Conservation (phyloP, 805 yeast species). For the Wickerhamiella nectarea region DNA sequence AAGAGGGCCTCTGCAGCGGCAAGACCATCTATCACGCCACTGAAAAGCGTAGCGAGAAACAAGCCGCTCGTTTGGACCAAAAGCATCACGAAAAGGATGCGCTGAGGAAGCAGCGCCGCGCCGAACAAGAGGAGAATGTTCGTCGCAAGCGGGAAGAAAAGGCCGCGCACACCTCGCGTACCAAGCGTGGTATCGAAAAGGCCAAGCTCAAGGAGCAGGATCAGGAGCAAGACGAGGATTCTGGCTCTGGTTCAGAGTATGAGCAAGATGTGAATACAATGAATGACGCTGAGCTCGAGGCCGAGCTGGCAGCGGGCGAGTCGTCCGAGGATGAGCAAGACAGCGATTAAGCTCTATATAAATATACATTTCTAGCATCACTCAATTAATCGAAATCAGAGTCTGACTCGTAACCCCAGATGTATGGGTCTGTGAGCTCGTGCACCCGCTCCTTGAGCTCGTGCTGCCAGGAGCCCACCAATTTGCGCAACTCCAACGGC, state of each 20-base stretch:
- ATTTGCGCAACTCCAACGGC: conserved; percentile 15
- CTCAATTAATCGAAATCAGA: conserved; percentile 3
- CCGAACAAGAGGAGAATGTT: conserved; percentile 67
- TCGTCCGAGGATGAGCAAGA: conserved; percentile 7
- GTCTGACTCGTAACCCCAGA: conserved; percentile 16
- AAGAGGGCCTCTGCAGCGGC: conserved; percentile 82
- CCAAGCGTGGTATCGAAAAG: conserved; percentile 36
- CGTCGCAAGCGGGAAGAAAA: conserved; percentile 56
- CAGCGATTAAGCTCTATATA: conserved; percentile 12
- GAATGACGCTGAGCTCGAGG: conserved; percentile 25
- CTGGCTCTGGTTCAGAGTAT: conserved; percentile 23
- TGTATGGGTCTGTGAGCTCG: conserved; percentile 19
- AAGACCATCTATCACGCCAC: conserved; percentile 74
- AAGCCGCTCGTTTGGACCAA: conserved; percentile 48
- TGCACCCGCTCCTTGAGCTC: conserved; percentile 15
- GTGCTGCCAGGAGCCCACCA: conserved; percentile 13
- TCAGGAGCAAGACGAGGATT: conserved; percentile 20
- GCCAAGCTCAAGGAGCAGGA: conserved; percentile 6
- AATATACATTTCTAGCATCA: conserved; percentile 27
- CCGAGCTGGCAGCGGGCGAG: conserved; percentile 18
- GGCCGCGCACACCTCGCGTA: conserved; percentile 60
- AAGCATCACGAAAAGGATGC: conserved; percentile 48
- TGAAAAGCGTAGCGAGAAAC: conserved; percentile 48
- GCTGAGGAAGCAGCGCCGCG: conserved; percentile 57
- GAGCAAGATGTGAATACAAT: conserved; percentile 34